Conservation (phyloP, 1,284 basidiomycete genomes). For the Ustilago curta region DNA sequence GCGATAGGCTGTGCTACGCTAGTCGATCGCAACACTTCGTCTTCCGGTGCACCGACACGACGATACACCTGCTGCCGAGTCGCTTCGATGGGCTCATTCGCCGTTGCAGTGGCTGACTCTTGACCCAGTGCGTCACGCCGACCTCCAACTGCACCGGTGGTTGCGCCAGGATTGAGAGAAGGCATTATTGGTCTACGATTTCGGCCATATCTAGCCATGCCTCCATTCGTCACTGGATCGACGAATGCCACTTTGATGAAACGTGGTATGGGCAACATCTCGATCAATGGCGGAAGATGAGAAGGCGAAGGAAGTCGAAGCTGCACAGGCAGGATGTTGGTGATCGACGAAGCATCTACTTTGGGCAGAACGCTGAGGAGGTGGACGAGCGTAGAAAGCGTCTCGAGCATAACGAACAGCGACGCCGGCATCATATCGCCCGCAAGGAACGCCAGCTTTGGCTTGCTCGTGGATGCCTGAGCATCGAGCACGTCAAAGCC, state of each 20-base stretch:
- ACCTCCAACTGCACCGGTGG: not conserved
- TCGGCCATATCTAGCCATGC: conserved; percentile 17
- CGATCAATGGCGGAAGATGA: conserved; percentile 40
- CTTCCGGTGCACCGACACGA: conserved; percentile 33
- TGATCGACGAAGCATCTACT: conserved; percentile 32
- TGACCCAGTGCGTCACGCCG: not conserved
- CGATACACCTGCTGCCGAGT: conserved; percentile 30
- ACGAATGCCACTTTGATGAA: conserved; percentile 26
- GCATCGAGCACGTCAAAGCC: conserved; percentile 14
- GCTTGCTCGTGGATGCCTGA: not conserved
- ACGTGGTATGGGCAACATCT: conserved; percentile 35
- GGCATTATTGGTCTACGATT: conserved; percentile 42
- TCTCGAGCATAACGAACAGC: conserved; percentile 39
- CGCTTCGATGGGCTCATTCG: not conserved
- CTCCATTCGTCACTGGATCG: conserved; percentile 11
- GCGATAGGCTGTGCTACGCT: conserved; percentile 41
- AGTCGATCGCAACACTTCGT: conserved; percentile 33
- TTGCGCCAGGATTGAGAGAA: conserved; percentile 13
- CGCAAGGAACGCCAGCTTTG: conserved; percentile 10
- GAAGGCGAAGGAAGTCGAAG: conserved; percentile 48
- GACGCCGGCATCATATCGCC: conserved; percentile 28
- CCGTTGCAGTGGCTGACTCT: conserved; percentile 1
- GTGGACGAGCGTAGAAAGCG: conserved; percentile 23
- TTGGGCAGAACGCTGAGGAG: conserved; percentile 41
- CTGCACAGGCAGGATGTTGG: conserved; percentile 23